Evolutionary conservation across 495 filamentous ascomycete genomes (phyloP), one percentile per base, ranked within the genome.

Genomic region (Aspergillus olivimuriae): DNA sequence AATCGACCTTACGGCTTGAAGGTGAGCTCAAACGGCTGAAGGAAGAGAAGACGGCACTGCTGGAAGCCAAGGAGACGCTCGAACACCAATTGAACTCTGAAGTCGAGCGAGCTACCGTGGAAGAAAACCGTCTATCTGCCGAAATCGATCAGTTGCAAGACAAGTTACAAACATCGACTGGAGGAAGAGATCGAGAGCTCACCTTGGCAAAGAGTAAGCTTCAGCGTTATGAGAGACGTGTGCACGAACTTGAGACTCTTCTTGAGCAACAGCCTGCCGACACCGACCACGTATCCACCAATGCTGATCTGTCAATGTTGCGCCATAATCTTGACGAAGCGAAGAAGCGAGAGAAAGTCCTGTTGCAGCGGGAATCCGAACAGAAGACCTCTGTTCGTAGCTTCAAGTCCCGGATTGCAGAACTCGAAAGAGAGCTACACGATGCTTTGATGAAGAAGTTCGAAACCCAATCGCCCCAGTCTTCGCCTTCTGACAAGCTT

Each of bases 271-370:
- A 68, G 33, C 61, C 68, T 12, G 36, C 53, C 11, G 41, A 65
- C 7, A 50, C 42, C 12, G 65, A 73, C 22, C 53, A 48, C 33
- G 72, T 68, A 15, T 47, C 68, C 16, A 63, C 66, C n/a, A 70
- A 72, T 47, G 70, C 66, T 30, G 81, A 86, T 43, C 52, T 84
- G 2, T 79, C 73, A 2, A 41, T 76, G 1, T 61, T 84, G 23
- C 79, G 78, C 4, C 73, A 73, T 16, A 78, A 77, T 45, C 65
- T 87, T 12, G 75, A 80, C 1, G 74, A 77, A 39, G 76, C 80
- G 23, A 73, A 81, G 9, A 76, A 76, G 44, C 81, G 80, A 22
- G 82, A 87, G 44, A 72, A 73, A 34, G 73, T 77, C 20, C 64
- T 78, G 47, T 60, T 82, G 7, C 74, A 83, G 54, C 78, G 79